Conservation (phyloP, 2,329 filamentous ascomycete genomes). For the Metarhizium humberi region DNA sequence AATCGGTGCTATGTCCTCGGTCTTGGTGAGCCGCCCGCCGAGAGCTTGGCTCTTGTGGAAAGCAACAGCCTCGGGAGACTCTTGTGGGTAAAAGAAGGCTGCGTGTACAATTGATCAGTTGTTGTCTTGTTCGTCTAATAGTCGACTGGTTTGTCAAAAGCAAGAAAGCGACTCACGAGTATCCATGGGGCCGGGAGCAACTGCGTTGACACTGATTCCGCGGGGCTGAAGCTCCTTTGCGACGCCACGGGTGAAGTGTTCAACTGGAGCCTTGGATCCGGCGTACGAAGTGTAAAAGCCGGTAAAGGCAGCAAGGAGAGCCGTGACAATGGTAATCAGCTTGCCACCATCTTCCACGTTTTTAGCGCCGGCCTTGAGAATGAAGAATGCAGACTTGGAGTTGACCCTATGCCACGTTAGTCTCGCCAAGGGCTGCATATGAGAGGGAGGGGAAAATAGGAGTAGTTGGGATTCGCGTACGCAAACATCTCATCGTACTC, state of each 20-base stretch:
- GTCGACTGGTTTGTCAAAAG: no score
- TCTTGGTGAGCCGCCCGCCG: constrained; percentile 17
- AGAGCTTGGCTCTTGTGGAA: constrained; percentile 34
- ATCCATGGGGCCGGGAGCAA: constrained; percentile 29
- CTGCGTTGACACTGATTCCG: constrained; percentile 24
- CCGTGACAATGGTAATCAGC: constrained; percentile 35
- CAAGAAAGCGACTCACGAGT: constrained; percentile 21
- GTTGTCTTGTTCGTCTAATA: no score
- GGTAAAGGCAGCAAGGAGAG: constrained; percentile 35
- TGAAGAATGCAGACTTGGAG: no score
- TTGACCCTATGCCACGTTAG: no score
- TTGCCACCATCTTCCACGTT: constrained; percentile 31
- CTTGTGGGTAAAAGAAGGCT: constrained; percentile 36
- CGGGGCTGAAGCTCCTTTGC: constrained; percentile 24
- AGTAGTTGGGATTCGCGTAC: no score
- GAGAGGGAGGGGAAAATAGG: no score
- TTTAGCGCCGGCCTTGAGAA: no score
- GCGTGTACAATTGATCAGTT: neutral
- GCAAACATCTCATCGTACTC: no score
- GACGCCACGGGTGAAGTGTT: constrained; percentile 27
- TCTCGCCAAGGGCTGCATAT: constrained; percentile 1
- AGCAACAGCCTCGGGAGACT: constrained; percentile 30
- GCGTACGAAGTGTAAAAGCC: constrained; percentile 35
- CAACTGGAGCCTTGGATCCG: constrained; percentile 30
- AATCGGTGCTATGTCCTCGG: no score